These are phyloP conservation scores for Oryza glumipatula DNA, from an alignment of 176 grass and related monocot genomes.

Conservation along the genomic window DNA sequence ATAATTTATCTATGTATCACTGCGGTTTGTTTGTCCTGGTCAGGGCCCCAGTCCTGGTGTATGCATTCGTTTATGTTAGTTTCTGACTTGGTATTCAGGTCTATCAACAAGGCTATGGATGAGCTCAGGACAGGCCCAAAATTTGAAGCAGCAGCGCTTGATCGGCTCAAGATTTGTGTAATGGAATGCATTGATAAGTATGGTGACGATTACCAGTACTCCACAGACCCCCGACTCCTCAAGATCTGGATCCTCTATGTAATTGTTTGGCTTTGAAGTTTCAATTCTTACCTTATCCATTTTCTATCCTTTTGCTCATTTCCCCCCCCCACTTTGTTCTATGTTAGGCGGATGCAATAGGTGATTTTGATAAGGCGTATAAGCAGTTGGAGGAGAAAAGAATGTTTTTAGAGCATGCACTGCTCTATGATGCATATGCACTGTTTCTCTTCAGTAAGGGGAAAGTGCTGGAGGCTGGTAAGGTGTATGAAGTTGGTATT, in stretches of 20 bases:
- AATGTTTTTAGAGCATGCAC: conserved; percentile 68
- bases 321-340: conserved; percentile 18
- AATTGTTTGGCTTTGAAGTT: conserved; percentile 32
- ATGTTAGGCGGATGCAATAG: conserved; percentile 65
- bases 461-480: conserved; percentile 64
- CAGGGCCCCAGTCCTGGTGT: not conserved
- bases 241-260: conserved; percentile 94
- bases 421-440: conserved; percentile 87
- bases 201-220: conserved; percentile 70
- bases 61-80: conserved; percentile 26
- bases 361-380: conserved; percentile 62
- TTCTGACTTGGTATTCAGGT: conserved; percentile 59
- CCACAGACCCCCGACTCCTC: conserved; percentile 66
- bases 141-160: not conserved
- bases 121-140: conserved; percentile 50
- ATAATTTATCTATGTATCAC: not conserved
- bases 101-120: conserved; percentile 53
- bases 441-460: conserved; percentile 57
- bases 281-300: conserved; percentile 14
- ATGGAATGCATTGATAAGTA: conserved; percentile 68
- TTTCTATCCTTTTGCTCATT: not conserved
- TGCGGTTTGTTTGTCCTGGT: not conserved
- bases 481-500: conserved; percentile 59
- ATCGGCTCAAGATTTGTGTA: conserved; percentile 54
- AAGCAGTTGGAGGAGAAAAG: conserved; percentile 60